Evolutionary conservation across 768 basidiomycete species (phyloP), one percentile per base, ranked within the genome.

Genomic region (Trametes cubensis): DNA sequence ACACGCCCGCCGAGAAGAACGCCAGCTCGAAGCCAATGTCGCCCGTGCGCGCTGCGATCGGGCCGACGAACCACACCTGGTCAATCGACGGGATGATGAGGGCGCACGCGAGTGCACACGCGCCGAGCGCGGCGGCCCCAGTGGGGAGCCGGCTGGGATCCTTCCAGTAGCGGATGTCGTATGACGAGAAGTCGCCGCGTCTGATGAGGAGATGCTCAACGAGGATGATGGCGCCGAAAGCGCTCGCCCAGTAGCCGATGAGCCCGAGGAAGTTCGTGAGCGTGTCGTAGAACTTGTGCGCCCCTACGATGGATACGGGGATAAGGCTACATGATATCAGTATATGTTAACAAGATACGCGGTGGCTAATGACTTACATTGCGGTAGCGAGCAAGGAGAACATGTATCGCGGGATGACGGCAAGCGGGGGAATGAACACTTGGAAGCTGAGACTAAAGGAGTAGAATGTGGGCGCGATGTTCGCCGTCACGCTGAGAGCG

Each of bases 391-490:
- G 64, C 14, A 91, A 66, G 6, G 84, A 81, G 70, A 93, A 86
- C 13, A 90, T 74, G 72, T 88, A 92, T 69, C 89, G 80, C 1
- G 90, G 90, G 7, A 91, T 79, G 60, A 70, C 74, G 13, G 80
- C 76, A 38, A 86, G 77, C 44, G 76, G 78, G 0, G 90, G 89
- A 5, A 89, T 71, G 67, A 87, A 79, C 1, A 88, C 79, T 70
- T 94, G 92, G 65, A 91, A 77, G 70, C 85, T 87, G 60, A 94
- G 80, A 64, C 86, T 84, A 60, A 89, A 83, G 46, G 88, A 91
- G 73, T 97, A 97, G 63, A 94, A 86, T 6, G 90, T 89, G 2
- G 87, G 84, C 0, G 91, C 89, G 47, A 92, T 88, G 75, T 94
- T 95, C 3, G 84, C 90, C 2, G 86, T 85, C 14, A 92, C 85